Evolutionary conservation across 129 eudicot species (phyloP).

Genomic region (Arctium minus): DNA sequence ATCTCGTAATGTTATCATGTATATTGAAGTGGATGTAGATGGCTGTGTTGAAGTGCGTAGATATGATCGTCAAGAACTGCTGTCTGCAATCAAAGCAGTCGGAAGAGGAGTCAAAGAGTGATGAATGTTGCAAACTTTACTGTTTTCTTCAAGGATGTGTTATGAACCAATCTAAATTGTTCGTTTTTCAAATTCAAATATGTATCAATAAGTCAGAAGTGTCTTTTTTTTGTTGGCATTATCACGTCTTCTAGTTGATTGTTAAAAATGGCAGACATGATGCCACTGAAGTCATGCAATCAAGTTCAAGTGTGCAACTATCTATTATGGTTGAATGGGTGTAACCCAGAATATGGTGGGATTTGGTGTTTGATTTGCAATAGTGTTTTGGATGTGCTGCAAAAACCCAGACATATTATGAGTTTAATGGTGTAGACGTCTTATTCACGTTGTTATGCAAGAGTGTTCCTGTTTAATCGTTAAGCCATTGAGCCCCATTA

Average conservation of each 20-base stretch:
- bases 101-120: constrained; percentile 14
- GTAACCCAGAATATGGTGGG: neutral
- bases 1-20: constrained; percentile 4
- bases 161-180: neutral
- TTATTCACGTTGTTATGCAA: neutral
- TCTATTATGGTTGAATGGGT: neutral
- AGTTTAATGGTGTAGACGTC: neutral
- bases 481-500: neutral
- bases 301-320: neutral
- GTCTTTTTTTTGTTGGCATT: neutral
- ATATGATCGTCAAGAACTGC: neutral
- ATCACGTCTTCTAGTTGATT: neutral
- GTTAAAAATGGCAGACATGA: neutral
- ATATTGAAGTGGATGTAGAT: neutral
- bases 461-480: neutral
- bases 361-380: too few species aligned
- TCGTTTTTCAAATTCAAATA: neutral
- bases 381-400: neutral
- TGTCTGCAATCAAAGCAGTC: constrained; percentile 4
- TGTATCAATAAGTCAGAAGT: neutral
- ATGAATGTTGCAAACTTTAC: neutral
- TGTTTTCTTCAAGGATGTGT: constrained; percentile 1
- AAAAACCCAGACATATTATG: neutral
- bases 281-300: neutral
- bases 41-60: constrained; percentile 6